Percentiles rank a stretch among this genome's conserved stretches.
phyloP scores from a whole-genome alignment of 148 eudicot species.

The Fagopyrum homotropicum region DNA sequence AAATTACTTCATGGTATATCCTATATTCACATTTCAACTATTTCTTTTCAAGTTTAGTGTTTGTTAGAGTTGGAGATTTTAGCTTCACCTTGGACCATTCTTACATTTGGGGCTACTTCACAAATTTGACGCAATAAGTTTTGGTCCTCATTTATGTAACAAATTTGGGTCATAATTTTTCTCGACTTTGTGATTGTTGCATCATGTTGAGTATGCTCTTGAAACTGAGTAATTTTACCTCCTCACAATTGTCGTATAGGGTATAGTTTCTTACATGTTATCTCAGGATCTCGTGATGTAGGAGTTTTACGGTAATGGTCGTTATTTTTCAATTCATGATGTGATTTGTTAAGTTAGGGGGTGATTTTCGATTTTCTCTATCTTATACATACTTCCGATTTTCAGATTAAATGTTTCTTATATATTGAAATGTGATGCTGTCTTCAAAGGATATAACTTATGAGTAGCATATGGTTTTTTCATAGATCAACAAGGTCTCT shows the following conservation, averaged over 20 bases:
- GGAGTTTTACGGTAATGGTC: not conserved
- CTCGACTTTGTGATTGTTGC: not conserved
- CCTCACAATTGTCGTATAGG: not conserved
- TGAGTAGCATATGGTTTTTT: not conserved
- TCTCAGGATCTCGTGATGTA: not conserved
- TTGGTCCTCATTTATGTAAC: not conserved
- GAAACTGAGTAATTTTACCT: not conserved
- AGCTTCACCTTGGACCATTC: not conserved
- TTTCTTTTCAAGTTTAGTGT: not conserved
- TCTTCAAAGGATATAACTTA: not conserved
- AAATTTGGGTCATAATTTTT: not conserved
- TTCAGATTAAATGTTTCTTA: not conserved
- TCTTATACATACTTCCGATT: not conserved
- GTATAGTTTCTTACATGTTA: not conserved
- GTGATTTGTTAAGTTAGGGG: not conserved
- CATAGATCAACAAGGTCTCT: too few species aligned
- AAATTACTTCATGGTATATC: slow-evolving; percentile 80
- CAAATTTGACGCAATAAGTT: too few species aligned
- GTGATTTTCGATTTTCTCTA: not conserved
- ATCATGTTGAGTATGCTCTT: not conserved
- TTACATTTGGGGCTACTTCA: not conserved
- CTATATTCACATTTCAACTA: slow-evolving; percentile 7
- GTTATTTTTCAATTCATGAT: not conserved
- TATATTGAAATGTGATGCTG: not conserved
- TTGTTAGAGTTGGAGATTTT: not conserved